Evolutionary conservation across 2,329 filamentous ascomycete species (phyloP).

Genomic region (Colletotrichum incanum): DNA sequence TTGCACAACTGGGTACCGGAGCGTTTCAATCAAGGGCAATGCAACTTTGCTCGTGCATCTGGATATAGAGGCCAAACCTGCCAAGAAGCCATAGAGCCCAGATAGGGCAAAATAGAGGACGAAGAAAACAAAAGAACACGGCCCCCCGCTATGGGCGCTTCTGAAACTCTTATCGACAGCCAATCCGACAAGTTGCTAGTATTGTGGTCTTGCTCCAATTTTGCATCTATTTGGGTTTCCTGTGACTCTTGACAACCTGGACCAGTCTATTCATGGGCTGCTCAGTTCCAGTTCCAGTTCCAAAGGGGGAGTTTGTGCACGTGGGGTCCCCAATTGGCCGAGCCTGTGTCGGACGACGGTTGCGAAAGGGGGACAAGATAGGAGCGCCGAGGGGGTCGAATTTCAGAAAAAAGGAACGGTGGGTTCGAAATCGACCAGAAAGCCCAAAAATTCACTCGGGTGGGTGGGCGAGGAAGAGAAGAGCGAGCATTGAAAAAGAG

Average conservation of each 20-base stretch:
- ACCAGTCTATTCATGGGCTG: slow-evolving; percentile 20
- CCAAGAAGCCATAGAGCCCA: slow-evolving; percentile 30
- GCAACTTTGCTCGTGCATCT: slow-evolving; percentile 25
- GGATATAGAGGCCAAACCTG: slow-evolving; percentile 25
- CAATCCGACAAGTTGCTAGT: slow-evolving; percentile 6
- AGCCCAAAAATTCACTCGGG: neutral
- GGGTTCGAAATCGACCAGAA: slow-evolving; percentile 43
- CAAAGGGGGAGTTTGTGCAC: slow-evolving; percentile 41
- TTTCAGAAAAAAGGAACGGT: slow-evolving; percentile 29
- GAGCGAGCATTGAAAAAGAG: slow-evolving; percentile 7
- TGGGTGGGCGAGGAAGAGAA: neutral
- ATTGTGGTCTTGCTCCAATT: too few relatives aligned
- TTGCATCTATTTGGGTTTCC: slow-evolving; percentile 5
- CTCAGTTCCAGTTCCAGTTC: slow-evolving; percentile 2
- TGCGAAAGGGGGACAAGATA: slow-evolving; percentile 16
- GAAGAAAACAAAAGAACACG: slow-evolving; percentile 6
- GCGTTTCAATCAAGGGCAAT: slow-evolving; percentile 36
- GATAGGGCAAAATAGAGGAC: slow-evolving; percentile 4
- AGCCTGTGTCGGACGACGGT: slow-evolving; percentile 7
- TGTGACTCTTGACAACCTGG: slow-evolving; percentile 13
- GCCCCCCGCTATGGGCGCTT: slow-evolving; percentile 11
- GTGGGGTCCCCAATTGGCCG: slow-evolving; percentile 49
- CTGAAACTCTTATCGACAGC: slow-evolving; percentile 30
- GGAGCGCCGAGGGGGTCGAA: neutral
- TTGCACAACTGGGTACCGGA: slow-evolving; percentile 37